These are phyloP conservation scores for Crithidia acanthocephali DNA, from an alignment of 208 protist species.

Conservation along the genomic window DNA sequence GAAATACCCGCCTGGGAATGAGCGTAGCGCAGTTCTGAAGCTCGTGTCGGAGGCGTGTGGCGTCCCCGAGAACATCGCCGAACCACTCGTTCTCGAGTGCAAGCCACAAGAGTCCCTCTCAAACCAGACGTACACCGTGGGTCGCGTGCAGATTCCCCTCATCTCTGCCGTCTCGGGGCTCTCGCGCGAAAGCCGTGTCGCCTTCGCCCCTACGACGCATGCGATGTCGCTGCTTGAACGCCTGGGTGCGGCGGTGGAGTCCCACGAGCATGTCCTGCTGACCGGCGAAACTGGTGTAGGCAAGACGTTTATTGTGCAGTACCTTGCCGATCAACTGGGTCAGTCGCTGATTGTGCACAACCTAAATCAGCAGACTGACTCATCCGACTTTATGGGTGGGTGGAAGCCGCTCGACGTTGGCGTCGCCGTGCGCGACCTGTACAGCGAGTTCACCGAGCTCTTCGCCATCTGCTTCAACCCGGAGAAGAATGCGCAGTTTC, in stretches of 20 bases:
- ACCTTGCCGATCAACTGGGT: slow-evolving; percentile 89
- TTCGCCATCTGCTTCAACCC: slow-evolving; percentile 96
- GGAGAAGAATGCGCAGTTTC: slow-evolving; percentile 81
- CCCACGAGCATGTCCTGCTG: slow-evolving; percentile 96
- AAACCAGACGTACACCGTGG: slow-evolving; percentile 57
- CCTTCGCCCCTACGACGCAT: slow-evolving; percentile 96
- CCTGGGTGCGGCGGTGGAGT: slow-evolving; percentile 90
- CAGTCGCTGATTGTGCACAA: slow-evolving; percentile 97
- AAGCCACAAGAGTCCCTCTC: slow-evolving; percentile 63
- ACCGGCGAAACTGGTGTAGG: slow-evolving; percentile 99
- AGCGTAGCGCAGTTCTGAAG: slow-evolving; percentile 41
- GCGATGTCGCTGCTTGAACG: slow-evolving; percentile 96
- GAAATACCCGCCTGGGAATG: slow-evolving; percentile 60
- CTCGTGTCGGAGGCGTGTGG: slow-evolving; percentile 62
- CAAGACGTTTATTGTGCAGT: slow-evolving; percentile 94
- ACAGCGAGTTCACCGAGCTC: slow-evolving; percentile 90
- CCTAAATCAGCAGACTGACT: slow-evolving; percentile 99
- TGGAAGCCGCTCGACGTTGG: slow-evolving; percentile 98
- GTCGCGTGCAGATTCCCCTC: slow-evolving; percentile 64
- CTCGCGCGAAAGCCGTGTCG: slow-evolving; percentile 62
- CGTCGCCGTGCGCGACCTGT: slow-evolving; percentile 64
- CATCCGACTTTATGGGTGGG: slow-evolving; percentile 99
- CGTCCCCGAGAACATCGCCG: slow-evolving; percentile 62
- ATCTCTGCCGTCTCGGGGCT: slow-evolving; percentile 34
- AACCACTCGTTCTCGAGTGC: slow-evolving; percentile 67